Evolutionary conservation across 495 filamentous ascomycete species (phyloP), one percentile per base, ranked within the genome.

Genomic region (Tuber brumale): DNA sequence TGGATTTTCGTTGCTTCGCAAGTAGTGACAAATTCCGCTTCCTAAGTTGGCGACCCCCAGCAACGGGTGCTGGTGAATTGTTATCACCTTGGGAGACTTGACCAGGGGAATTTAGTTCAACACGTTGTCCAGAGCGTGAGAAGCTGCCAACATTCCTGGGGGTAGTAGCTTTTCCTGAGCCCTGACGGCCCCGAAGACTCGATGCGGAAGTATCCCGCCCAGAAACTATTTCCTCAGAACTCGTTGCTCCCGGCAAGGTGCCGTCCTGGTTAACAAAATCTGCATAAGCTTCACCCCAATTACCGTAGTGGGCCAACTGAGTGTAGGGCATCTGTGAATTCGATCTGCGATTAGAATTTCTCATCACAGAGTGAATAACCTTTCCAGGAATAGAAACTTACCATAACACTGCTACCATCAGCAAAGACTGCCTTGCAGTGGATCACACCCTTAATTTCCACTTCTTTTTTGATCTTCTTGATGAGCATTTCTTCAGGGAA

Each of bases 401-500:
- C 57, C 57, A 35, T 31, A 19, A 66, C 27, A 14, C 27, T 3
- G 5, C 57, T 66, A 18, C 57, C 57, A 66, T 66, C 57, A 35
- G 12, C 57, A 66, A 66, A 19, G 27, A 18, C 35, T 66, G 57
- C 27, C 27, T 18, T 66, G 57, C 27, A 66, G 31, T 66, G 57
- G 16, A 66, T 7, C 27, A 66, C 57, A 66, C 57, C 57, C 57
- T 35, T 66, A 35, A 66, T 66, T 31, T 66, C 27, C 70, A 35
- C 35, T 45, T 42, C 70, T 10, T 3, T 23, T 23, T 7, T 45
- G n/a, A 71, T 45, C 70, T n/a, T 41, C 70, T 14, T 41, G 23
- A 71, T 71, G 16, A 42, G 35, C 3, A 37, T 48, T 48, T 77
- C 74, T 27, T 72, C 70, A 2, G 74, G 70, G 42, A 80, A 76